Evolutionary conservation across 108 stramenopile genomes (phyloP).

Genomic region (Mediolabrus comicus): DNA sequence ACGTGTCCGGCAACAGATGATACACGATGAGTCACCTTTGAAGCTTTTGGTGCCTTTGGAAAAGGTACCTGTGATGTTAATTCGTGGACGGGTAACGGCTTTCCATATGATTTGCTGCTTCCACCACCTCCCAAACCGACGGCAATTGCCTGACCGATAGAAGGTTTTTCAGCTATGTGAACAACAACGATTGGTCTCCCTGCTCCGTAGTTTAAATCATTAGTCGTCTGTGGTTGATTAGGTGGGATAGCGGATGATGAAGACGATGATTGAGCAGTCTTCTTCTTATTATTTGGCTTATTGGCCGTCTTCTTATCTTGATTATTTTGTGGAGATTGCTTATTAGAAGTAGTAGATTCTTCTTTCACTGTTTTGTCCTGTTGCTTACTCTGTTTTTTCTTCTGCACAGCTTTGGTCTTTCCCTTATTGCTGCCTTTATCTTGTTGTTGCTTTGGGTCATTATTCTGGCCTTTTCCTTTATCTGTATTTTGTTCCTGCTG

Average conservation of each 20-base stretch:
- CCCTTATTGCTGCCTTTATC: slow-evolving; percentile 7
- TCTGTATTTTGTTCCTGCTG: neutral
- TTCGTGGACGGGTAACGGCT: slow-evolving; percentile 65
- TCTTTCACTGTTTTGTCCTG: neutral
- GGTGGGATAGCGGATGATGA: slow-evolving; percentile 65
- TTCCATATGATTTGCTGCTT: slow-evolving; percentile 19
- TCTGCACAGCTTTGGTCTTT: slow-evolving; percentile 11
- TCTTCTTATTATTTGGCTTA: neutral
- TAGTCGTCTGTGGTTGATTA: slow-evolving; percentile 82
- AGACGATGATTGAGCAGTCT: too few species aligned
- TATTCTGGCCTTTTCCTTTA: slow-evolving; percentile 1
- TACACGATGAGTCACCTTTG: slow-evolving; percentile 60
- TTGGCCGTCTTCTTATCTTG: neutral
- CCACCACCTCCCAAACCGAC: slow-evolving; percentile 50
- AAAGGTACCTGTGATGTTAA: slow-evolving; percentile 56
- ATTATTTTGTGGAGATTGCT: slow-evolving; percentile 4
- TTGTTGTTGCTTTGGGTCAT: slow-evolving; percentile 12
- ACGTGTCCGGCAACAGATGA: slow-evolving; percentile 96
- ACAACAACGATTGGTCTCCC: slow-evolving; percentile 69
- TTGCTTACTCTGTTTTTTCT: slow-evolving; percentile 2
- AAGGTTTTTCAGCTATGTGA: slow-evolving; percentile 86
- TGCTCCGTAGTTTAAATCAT: slow-evolving; percentile 70
- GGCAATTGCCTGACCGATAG: slow-evolving; percentile 84
- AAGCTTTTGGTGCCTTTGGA: slow-evolving; percentile 74
- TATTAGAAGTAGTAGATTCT: slow-evolving; percentile 4